Percentiles rank a stretch among this genome's conserved stretches.
These are phyloP conservation scores for Manihot esculenta DNA, from an alignment of 441 rosid species.

Conservation along the genomic window DNA sequence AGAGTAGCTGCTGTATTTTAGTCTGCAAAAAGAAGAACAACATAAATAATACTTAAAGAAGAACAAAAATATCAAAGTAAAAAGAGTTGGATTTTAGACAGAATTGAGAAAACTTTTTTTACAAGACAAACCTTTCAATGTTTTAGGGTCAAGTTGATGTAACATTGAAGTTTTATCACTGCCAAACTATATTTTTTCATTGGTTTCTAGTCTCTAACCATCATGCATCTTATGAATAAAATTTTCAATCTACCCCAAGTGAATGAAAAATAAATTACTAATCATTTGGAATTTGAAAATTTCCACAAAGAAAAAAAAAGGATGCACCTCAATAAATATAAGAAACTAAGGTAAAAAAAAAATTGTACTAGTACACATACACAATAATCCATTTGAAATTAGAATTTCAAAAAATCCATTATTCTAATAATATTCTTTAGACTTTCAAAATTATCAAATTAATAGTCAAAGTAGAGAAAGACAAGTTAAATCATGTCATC, in stretches of 20 bases:
- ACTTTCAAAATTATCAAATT: not conserved
- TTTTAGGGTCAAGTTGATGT: constrained; percentile 68
- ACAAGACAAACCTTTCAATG: constrained; percentile 58
- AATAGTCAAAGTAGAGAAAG: not conserved
- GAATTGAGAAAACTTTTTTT: constrained; percentile 7
- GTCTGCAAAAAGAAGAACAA: too few species aligned
- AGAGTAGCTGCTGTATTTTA: too few species aligned
- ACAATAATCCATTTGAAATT: too few species aligned
- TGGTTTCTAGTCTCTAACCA: constrained; percentile 96
- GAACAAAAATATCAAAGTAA: constrained; percentile 1
- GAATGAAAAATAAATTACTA: constrained; percentile 5
- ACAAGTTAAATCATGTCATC: not conserved
- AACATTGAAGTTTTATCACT: constrained; percentile 90
- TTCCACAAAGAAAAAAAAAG: not conserved
- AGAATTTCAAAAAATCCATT: too few species aligned
- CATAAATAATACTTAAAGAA: constrained; percentile 6
- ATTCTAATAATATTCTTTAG: not conserved
- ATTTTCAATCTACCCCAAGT: constrained; percentile 49
- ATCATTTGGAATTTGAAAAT: constrained; percentile 3
- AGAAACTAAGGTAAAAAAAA: not conserved
- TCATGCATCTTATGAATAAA: constrained; percentile 86
- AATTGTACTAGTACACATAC: not conserved
- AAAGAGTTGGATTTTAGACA: constrained; percentile 10
- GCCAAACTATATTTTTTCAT: constrained; percentile 79
- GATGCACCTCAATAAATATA: not conserved